Percentiles rank a stretch among this genome's conserved stretches.
phyloP scores from a whole-genome alignment of 2,329 filamentous ascomycete genomes.

The Exophiala sp. region DNA sequence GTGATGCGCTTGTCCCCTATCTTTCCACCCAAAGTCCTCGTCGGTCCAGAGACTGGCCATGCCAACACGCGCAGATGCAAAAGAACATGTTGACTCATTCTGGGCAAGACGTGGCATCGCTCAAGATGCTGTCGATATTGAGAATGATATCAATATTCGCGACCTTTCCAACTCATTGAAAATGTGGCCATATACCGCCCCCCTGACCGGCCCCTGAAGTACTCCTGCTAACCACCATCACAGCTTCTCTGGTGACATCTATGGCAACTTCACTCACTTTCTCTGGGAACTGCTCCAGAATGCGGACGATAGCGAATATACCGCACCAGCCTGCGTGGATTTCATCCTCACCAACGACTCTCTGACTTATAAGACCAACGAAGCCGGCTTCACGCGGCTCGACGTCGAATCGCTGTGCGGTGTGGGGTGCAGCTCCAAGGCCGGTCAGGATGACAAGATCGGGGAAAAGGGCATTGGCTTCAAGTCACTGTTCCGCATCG shows the following conservation, averaged over 20 bases:
- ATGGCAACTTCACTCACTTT: conserved; percentile 22
- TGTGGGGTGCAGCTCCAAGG: conserved; percentile 36
- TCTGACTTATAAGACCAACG: conserved; percentile 31
- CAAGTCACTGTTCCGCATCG: conserved; percentile 36
- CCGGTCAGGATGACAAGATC: conserved; percentile 28
- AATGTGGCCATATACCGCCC: conserved; percentile 5
- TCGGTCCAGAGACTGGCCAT: conserved; percentile 1
- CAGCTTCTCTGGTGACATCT: conserved; percentile 10
- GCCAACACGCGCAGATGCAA: conserved; percentile 10
- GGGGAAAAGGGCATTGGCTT: conserved; percentile 37
- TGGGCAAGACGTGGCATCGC: conserved; percentile 9
- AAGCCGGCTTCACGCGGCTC: conserved; percentile 38
- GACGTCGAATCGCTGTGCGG: conserved; percentile 38
- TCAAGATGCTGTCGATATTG: conserved; percentile 10
- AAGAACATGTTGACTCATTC: conserved; percentile 15
- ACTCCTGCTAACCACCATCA: conserved; percentile 7
- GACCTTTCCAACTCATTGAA: conserved; percentile 9
- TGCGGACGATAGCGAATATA: conserved; percentile 35
- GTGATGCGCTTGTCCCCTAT: no score
- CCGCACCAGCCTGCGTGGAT: conserved; percentile 7
- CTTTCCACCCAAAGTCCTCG: no score
- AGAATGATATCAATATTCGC: conserved; percentile 14
- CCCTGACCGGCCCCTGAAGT: neutral
- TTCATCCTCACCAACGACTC: conserved; percentile 12
- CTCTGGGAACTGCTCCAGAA: conserved; percentile 34